Evolutionary conservation across 345 rosid species (phyloP), one percentile per base, ranked within the genome.

Genomic region (Corymbia maculata): DNA sequence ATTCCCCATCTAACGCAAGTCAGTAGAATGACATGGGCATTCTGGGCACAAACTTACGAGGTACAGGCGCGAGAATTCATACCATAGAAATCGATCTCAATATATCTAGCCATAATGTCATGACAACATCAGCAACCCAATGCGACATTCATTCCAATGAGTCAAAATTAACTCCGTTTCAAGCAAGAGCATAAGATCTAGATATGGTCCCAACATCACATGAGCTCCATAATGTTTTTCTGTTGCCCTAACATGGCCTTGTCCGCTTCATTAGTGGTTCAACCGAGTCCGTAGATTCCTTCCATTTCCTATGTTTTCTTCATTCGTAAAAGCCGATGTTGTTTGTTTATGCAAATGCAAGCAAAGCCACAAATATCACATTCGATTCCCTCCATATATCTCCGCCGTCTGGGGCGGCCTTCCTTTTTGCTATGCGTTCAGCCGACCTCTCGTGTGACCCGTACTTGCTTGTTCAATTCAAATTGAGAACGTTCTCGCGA

Each of bases 341-440:
- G 91, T 89, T 90, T 85, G 92, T 85, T 91, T 88, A 66, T 87
- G 91, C 88, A 79, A 88, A 22, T 49, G 91, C 88, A 89, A 91
- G 88, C 82, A 90, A 90, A 57, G 87, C 92, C 93, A 70, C 91
- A 86, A 19, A 89, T 90, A 89, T 86, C 91, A 82, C 85, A 82
- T 86, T 68, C 21, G 89, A 89, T 90, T 89, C 93, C 88, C 87
- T 91, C 94, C 92, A 88, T 88, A 90, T 88, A 86, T 91, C 19
- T 75, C 88, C 89, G 42, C 42, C 42, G 42, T 36, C 88, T 88
- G 15, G 17, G 50, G 79, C 47, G 28, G 84, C 45, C 44, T 66
- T 87, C 70, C 79, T 51, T 87, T 28, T 87, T 68, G 82, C 6
- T 10, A 8, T 42, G 28, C 84, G 49, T 42, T 75, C 49, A 3